Evolutionary conservation across 2,329 filamentous ascomycete genomes (phyloP), one percentile per base, ranked within the genome.

Genomic region (Fusarium drepaniforme): DNA sequence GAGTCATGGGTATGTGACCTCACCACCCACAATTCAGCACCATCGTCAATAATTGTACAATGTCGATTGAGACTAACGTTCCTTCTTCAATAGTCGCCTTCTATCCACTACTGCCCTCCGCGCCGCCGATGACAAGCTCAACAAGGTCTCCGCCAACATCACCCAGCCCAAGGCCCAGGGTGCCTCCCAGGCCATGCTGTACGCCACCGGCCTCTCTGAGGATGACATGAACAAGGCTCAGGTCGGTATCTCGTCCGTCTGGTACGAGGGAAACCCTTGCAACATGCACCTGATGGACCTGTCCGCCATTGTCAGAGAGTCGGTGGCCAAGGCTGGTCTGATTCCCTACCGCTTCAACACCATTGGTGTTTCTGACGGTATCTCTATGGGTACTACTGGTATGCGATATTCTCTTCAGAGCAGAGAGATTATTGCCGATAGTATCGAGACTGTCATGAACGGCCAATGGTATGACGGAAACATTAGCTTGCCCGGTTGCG

Each of bases 401-500:
- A 99, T 99, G 97, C 91, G 96, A 73, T 98, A 95, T 86, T 97
- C 94, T 66, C 88, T 98, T 63, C 97, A 98, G 87, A 97, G 94
- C 77, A 90, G 97, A 83, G 97, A 99, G 84, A 91, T 99, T 80
- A 99, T 99, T 79, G 97, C 97, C 80, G 97, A 99, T 86, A 97
- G 94, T 72, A 97, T 99, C 80, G 97, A 99, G 89, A 98, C 97
- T 7, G 97, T 99, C 79, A 99, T 98, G 96, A 93, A 95, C 77
- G 97, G 95, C 18, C 97, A 99, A 86, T 98, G 96, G 95, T 98
- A 99, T 83, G 97, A 99, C 84, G 96, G 92, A 78, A 98, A 98
- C 85, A 93, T 99, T 82, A 97, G 95, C 64, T 93, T 99, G 79
- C 97, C 97, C 16, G 97, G 97, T 59, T 99, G 97, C 85, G 97